Conservation (phyloP, 2,329 filamentous ascomycete genomes). For the Nigrospora sphaerica region DNA sequence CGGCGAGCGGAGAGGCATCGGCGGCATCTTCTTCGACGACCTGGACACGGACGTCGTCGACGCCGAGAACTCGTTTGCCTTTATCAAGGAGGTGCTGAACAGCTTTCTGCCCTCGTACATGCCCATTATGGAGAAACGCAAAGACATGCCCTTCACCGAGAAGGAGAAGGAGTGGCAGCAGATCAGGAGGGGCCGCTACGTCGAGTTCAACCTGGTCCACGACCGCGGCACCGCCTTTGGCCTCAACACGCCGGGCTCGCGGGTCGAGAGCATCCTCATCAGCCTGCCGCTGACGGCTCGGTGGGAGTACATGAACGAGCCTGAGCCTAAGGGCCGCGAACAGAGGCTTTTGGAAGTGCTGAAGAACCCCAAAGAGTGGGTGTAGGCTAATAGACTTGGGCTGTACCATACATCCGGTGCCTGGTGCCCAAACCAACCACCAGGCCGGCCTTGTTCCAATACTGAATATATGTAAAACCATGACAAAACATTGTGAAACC, state of each 20-base stretch:
- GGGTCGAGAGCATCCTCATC: conserved; percentile 97
- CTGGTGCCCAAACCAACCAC: no score
- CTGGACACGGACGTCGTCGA: conserved; percentile 82
- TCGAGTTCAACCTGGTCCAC: conserved; percentile 97
- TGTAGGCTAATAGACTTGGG: conserved; percentile 29
- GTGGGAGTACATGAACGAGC: conserved; percentile 94
- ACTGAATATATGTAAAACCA: no score
- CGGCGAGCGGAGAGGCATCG: conserved; percentile 76
- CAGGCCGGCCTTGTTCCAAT: no score
- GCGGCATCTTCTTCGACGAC: conserved; percentile 98
- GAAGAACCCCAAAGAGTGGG: conserved; percentile 59
- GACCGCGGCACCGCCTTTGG: conserved; percentile 94
- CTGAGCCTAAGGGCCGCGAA: conserved; percentile 68
- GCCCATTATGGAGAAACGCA: conserved; percentile 80
- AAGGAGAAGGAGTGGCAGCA: conserved; percentile 96
- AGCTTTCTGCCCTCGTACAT: conserved; percentile 88
- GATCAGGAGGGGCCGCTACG: conserved; percentile 85
- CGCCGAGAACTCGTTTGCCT: conserved; percentile 83
- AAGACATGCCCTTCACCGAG: conserved; percentile 84
- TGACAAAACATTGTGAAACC: no score
- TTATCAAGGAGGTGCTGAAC: conserved; percentile 75
- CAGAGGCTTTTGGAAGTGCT: conserved; percentile 71
- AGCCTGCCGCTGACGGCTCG: conserved; percentile 86
- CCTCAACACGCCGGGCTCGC: conserved; percentile 81
- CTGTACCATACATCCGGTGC: not conserved